A percentile compares a stretch with the other conserved stretches of the same genome.
Evolutionary conservation across 176 grass and related monocot species (phyloP).

Genomic region (Oryza glaberrima): DNA sequence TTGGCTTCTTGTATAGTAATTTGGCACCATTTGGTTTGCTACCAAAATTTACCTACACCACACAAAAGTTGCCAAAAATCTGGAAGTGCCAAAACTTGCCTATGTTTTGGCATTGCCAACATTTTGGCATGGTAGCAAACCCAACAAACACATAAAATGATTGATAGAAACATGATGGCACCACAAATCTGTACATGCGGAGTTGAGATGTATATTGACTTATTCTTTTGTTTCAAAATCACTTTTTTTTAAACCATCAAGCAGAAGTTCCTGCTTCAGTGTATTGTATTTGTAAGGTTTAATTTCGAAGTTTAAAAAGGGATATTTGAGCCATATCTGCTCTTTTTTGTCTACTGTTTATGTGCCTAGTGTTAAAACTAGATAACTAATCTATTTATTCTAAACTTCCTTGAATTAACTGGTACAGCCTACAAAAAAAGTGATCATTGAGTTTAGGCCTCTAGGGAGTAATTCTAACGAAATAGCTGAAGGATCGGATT

Average conservation of each 20-base stretch:
- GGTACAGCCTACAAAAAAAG: background rate
- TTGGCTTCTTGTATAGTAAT: no score
- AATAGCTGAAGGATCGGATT: conserved; percentile 11
- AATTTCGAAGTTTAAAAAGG: background rate
- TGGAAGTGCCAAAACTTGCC: no score
- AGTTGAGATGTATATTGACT: background rate
- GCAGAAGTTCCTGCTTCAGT: background rate
- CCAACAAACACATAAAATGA: conserved; percentile 18
- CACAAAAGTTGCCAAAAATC: no score
- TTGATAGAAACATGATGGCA: background rate
- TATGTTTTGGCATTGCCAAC: no score
- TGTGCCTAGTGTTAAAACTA: background rate
- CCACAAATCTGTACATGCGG: background rate
- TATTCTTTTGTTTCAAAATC: conserved; percentile 6
- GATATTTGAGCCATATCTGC: background rate
- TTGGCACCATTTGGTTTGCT: no score
- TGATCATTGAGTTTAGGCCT: background rate
- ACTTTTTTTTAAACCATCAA: background rate
- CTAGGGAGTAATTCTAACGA: background rate
- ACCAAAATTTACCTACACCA: no score
- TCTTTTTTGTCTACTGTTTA: background rate
- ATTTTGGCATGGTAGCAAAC: no score
- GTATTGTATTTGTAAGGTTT: background rate
- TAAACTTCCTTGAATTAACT: background rate
- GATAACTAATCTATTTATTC: background rate